A percentile compares a stretch with the other conserved stretches of the same genome.
Evolutionary conservation across 768 basidiomycete genomes (phyloP).

Genomic region (Lentinula sp.): DNA sequence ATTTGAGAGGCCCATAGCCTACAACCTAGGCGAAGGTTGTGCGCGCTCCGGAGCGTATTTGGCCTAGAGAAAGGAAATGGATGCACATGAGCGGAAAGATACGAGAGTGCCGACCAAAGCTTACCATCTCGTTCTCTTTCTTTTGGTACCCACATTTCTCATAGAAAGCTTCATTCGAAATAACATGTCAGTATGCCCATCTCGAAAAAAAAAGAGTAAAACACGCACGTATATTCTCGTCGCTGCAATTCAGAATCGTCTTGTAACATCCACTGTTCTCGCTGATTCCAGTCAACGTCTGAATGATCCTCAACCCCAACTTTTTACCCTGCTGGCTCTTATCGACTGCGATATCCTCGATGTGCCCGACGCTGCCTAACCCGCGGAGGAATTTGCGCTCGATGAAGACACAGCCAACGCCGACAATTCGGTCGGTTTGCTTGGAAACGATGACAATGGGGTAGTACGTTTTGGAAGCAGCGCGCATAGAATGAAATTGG

Average conservation of each 20-base stretch:
- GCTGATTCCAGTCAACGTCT: slow-evolving; percentile 79
- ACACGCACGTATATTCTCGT: slow-evolving; percentile 83
- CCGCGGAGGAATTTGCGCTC: slow-evolving; percentile 93
- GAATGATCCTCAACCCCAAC: slow-evolving; percentile 82
- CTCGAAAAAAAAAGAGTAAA: not conserved
- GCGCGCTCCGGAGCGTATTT: slow-evolving; percentile 50
- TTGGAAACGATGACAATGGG: slow-evolving; percentile 79
- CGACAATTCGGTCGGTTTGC: slow-evolving; percentile 73
- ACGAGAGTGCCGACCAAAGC: slow-evolving; percentile 11
- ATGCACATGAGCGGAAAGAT: not conserved
- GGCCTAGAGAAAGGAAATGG: slow-evolving; percentile 28
- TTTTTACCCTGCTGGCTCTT: slow-evolving; percentile 86
- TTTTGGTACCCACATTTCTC: slow-evolving; percentile 90
- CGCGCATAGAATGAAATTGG: slow-evolving; percentile 59
- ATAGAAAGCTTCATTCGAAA: slow-evolving; percentile 70
- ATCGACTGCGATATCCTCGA: slow-evolving; percentile 96
- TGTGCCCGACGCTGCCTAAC: slow-evolving; percentile 86
- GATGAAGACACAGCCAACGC: slow-evolving; percentile 75
- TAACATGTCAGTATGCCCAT: slow-evolving; percentile 3
- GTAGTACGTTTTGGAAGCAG: slow-evolving; percentile 64
- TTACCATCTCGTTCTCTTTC: slow-evolving; percentile 93
- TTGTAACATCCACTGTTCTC: slow-evolving; percentile 85
- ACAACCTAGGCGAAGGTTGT: not conserved
- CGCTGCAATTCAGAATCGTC: slow-evolving; percentile 94
- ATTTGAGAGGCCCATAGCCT: not conserved